Base-by-base conservation (phyloP, 768 basidiomycete genomes). In the Russula brevipes region DNA sequence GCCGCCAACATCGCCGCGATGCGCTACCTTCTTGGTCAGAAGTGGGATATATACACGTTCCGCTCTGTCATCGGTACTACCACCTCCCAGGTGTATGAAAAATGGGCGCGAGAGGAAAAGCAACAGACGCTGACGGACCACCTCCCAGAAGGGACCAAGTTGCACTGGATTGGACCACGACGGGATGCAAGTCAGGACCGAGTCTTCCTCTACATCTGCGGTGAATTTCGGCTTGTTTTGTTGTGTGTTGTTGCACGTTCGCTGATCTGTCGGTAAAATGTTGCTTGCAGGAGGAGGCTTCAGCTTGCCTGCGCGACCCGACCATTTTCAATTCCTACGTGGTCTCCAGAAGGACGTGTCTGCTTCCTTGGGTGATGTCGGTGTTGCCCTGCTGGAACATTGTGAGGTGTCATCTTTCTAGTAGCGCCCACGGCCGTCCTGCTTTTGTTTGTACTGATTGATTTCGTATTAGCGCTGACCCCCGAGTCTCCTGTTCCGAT, bases 401-500 rank as follows among this genome's bases (percentile, higher is more conserved):
- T 24, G 24, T 24, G 24, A 24, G 24, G 24, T 24, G 24, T 24
- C 24, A 24, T 1, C 24, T 24, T 24, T 24, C 24, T 24, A 24
- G 24, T 24, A 24, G 24, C 24, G 24, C 24, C 24, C 24, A n/a
- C 36, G 4, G 36, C 17, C 24, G 5, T n/a, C 12, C 24, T 7
- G 6, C 16, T 4, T 31, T 5, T 7, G 0, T 24, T 24, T 49
- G 12, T 49, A 12, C 47, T 49, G 38, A 53, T 38, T 38, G 24
- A 36, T 17, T 10, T 11, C n/a, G 30, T 8, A 5, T 19, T 30
- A 62, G 56, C 55, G 1, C 33, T 58, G 24, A 35, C n/a, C 7
- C 61, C 61, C 12, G 61, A 52, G 24, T 39, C 14, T 1, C 61
- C 62, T 11, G 61, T 70, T 41, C 69, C 69, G 8, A 66, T 64